phyloP scores from a whole-genome alignment of 75 land plant species.

The Sequoia sempervirens region DNA sequence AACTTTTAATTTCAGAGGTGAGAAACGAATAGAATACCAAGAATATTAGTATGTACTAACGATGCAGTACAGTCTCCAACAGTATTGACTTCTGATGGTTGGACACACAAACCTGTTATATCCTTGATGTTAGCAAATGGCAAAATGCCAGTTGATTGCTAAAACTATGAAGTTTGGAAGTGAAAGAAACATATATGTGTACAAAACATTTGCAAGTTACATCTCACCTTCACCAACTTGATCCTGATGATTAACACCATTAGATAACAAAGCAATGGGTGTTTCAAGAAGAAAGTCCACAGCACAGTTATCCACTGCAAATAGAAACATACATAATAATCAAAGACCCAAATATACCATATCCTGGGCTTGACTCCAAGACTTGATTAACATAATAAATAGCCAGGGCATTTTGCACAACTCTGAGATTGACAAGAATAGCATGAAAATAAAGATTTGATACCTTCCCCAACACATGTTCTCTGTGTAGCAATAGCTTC shows the following conservation, averaged over 20 bases:
- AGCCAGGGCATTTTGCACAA: not conserved
- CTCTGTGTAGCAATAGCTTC: not conserved
- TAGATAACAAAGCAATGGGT: not conserved
- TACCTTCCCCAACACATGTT: not conserved
- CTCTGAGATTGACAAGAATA: not conserved
- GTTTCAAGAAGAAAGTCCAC: conserved; percentile 9
- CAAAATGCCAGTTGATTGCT: not conserved
- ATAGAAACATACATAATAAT: not conserved
- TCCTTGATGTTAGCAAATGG: not conserved
- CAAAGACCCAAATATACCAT: not conserved
- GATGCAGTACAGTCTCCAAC: conserved; percentile 1
- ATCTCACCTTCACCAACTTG: conserved; percentile 1
- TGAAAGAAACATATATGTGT: not conserved
- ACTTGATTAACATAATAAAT: not conserved
- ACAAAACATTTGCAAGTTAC: not conserved
- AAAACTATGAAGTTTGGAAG: not conserved
- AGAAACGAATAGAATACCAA: conserved; percentile 3
- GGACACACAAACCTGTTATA: not conserved
- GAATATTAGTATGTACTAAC: not conserved
- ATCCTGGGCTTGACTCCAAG: not conserved
- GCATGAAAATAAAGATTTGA: not conserved
- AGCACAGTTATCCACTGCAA: not conserved
- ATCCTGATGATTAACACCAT: not conserved
- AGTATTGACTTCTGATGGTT: conserved; percentile 5
- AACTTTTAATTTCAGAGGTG: not conserved